These are phyloP conservation scores for Leccinum broughii DNA, from an alignment of 768 basidiomycete genomes.

Conservation along the genomic window DNA sequence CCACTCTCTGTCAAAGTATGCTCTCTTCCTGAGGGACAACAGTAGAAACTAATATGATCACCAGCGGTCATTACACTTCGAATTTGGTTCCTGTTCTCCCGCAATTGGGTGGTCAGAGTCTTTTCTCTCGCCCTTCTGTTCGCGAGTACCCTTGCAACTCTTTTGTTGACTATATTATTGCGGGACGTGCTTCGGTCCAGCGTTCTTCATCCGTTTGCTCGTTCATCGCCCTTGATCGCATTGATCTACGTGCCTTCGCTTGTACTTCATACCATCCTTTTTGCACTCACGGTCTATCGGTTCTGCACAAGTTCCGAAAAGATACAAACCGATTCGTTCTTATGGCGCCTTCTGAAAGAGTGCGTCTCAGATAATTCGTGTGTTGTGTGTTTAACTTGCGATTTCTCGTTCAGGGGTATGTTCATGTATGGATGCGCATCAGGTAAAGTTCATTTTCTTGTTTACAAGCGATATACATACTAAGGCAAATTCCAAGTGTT, in stretches of 20 bases:
- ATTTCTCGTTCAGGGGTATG: slow-evolving; percentile 9
- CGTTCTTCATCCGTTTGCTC: not conserved
- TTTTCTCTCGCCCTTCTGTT: slow-evolving; percentile 7
- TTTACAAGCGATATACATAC: not conserved
- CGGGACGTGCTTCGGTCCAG: not conserved
- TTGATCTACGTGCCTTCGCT: slow-evolving; percentile 18
- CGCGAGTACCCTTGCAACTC: not conserved
- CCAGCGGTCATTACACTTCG: slow-evolving; percentile 17
- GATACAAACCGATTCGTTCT: slow-evolving; percentile 7
- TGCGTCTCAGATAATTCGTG: not conserved
- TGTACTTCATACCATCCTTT: slow-evolving; percentile 16
- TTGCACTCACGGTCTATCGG: slow-evolving; percentile 15
- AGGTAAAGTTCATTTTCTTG: not conserved
- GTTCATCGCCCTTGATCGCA: not conserved
- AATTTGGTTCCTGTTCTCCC: slow-evolving; percentile 17
- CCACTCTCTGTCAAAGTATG: slow-evolving; percentile 12
- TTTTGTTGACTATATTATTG: not conserved
- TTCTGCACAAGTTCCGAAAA: slow-evolving; percentile 14
- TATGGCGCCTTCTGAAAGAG: slow-evolving; percentile 24
- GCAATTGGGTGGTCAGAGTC: slow-evolving; percentile 1
- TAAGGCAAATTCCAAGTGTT: slow-evolving; percentile 1
- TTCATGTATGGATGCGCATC: slow-evolving; percentile 14
- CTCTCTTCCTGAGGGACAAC: not conserved
- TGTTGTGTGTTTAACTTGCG: not conserved
- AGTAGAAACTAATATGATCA: not conserved